A percentile compares a stretch with the other conserved stretches of the same genome.
Evolutionary conservation across 768 basidiomycete genomes (phyloP).

Genomic region (Lentinula detonsa): DNA sequence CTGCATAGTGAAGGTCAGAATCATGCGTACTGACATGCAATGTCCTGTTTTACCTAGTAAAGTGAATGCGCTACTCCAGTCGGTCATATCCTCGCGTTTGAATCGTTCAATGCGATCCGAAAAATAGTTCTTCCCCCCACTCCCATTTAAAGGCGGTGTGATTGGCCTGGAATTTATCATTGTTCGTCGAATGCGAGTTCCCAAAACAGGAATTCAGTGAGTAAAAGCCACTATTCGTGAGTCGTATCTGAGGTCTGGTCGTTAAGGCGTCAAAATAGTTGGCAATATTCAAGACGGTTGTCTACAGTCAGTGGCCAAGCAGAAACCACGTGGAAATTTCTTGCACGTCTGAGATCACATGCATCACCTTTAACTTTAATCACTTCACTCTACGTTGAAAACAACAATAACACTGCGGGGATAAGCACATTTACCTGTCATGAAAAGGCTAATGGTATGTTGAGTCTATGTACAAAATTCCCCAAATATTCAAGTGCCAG

Average conservation of each 20-base stretch:
- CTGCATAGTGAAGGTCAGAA: slow-evolving; percentile 35
- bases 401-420: no score
- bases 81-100: slow-evolving; percentile 66
- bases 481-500: no score
- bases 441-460: no score
- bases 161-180: slow-evolving; percentile 1
- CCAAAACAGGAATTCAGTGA: background rate
- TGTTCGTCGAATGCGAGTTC: background rate
- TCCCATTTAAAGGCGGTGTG: slow-evolving; percentile 4
- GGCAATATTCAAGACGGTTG: no score
- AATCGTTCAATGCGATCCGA: slow-evolving; percentile 69
- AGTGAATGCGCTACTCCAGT: slow-evolving; percentile 79
- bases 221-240: background rate
- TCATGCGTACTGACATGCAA: background rate
- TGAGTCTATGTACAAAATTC: no score
- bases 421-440: no score
- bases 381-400: no score
- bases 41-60: slow-evolving; percentile 56
- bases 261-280: background rate
- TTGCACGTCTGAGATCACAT: no score
- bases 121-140: slow-evolving; percentile 44
- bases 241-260: background rate
- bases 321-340: background rate
- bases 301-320: no score
- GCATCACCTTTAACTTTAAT: no score